phyloP scores from a whole-genome alignment of 139 green algal genomes.

The Coelastrella sp. region DNA sequence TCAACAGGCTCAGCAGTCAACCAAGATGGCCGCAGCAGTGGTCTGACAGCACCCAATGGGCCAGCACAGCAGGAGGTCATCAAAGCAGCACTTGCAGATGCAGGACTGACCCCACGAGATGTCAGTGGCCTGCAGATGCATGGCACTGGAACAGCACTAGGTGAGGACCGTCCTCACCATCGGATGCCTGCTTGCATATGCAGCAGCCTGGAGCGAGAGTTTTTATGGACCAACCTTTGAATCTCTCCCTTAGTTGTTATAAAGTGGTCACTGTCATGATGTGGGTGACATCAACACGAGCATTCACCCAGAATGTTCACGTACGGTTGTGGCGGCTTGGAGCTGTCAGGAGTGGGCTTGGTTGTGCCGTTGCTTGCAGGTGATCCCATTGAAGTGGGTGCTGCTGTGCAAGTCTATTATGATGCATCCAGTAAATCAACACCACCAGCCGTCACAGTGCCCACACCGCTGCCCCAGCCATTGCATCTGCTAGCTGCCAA shows the following conservation, averaged over 20 bases:
- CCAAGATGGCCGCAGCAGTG: conserved; percentile 86
- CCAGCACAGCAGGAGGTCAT: conserved; percentile 89
- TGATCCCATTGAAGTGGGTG: conserved; percentile 82
- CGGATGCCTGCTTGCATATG: background rate
- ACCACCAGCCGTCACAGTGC: background rate
- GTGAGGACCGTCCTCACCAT: conserved; percentile 22
- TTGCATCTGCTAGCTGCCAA: conserved; percentile 75
- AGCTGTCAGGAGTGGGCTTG: background rate
- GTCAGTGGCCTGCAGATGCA: conserved; percentile 74
- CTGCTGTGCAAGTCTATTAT: conserved; percentile 48
- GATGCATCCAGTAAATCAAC: conserved; percentile 13
- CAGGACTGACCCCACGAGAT: background rate
- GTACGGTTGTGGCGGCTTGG: background rate
- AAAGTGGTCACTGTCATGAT: too few species aligned
- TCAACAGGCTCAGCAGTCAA: conserved; percentile 63
- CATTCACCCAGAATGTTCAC: too few species aligned
- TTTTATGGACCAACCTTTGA: too few species aligned
- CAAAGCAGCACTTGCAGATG: conserved; percentile 56
- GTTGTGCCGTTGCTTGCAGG: background rate
- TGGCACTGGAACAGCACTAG: conserved; percentile 78
- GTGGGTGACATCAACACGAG: too few species aligned
- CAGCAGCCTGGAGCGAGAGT: too few species aligned
- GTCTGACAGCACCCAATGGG: conserved; percentile 91
- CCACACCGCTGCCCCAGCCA: background rate
- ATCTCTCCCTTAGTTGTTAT: too few species aligned